Evolutionary conservation across 106 monocot species (phyloP).

Genomic region (Vanilla planifolia): DNA sequence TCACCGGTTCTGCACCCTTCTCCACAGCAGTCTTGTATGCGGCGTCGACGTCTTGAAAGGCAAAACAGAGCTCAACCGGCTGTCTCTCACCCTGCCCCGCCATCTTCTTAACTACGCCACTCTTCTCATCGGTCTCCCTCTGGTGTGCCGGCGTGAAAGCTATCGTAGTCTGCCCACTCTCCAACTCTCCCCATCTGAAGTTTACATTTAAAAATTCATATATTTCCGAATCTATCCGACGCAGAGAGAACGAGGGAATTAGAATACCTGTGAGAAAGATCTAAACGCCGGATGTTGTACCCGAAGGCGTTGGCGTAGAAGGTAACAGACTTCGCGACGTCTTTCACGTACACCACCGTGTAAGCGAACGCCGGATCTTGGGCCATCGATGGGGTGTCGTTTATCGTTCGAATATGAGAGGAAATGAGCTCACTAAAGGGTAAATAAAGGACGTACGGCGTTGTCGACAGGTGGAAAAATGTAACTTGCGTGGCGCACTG

Average conservation of each 20-base stretch:
- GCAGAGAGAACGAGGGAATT: neutral
- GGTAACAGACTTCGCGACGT: conserved; percentile 59
- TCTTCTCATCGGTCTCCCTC: conserved; percentile 59
- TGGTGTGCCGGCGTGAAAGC: conserved; percentile 77
- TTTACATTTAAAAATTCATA: neutral
- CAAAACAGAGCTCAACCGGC: conserved; percentile 74
- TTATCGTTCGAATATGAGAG: too few species aligned
- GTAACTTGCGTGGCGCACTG: too few species aligned
- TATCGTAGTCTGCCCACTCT: conserved; percentile 76
- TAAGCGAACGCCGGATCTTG: conserved; percentile 63
- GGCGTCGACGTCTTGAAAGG: conserved; percentile 60
- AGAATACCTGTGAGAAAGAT: conserved; percentile 42
- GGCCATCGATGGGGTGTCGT: too few species aligned
- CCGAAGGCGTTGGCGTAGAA: conserved; percentile 78
- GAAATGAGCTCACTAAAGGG: too few species aligned
- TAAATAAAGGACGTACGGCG: too few species aligned
- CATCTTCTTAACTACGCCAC: conserved; percentile 40
- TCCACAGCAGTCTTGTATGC: conserved; percentile 70
- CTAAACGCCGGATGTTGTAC: conserved; percentile 60
- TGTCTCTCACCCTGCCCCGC: conserved; percentile 19
- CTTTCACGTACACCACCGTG: conserved; percentile 78
- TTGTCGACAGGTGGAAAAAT: too few species aligned
- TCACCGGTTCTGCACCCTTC: conserved; percentile 64
- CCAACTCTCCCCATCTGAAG: conserved; percentile 70
- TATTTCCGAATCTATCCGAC: neutral